phyloP scores from a whole-genome alignment of 1,284 basidiomycete species.

The Cutaneotrichosporon mucoides region DNA sequence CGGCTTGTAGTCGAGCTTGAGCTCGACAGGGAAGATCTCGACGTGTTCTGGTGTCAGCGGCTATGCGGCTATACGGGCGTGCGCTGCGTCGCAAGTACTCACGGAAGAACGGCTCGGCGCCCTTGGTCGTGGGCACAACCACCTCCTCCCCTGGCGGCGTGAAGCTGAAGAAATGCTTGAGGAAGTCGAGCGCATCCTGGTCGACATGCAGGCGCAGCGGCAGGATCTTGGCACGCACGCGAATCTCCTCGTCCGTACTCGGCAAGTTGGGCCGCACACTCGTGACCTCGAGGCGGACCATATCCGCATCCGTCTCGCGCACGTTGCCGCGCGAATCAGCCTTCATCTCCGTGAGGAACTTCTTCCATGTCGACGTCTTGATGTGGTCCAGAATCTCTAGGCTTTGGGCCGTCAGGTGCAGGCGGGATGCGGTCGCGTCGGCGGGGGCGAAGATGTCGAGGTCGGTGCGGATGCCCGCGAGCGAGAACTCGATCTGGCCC shows the following conservation, averaged over 20 bases:
- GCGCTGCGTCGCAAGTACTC: constrained; percentile 8
- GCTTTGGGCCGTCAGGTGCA: constrained; percentile 63
- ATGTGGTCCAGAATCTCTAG: constrained; percentile 94
- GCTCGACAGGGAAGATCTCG: constrained; percentile 59
- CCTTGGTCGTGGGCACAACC: constrained; percentile 22
- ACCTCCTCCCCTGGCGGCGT: constrained; percentile 56
- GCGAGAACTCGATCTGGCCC: constrained; percentile 76
- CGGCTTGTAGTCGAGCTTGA: constrained; percentile 98
- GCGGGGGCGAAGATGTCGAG: constrained; percentile 62
- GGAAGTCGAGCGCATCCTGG: constrained; percentile 95
- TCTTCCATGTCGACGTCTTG: constrained; percentile 97
- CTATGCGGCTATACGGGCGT: no score
- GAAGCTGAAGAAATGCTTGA: constrained; percentile 95
- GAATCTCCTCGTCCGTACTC: constrained; percentile 64
- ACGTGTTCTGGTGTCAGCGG: constrained; percentile 38
- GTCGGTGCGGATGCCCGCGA: constrained; percentile 64
- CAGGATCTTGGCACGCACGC: constrained; percentile 79
- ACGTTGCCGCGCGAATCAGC: constrained; percentile 77
- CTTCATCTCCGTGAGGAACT: constrained; percentile 82
- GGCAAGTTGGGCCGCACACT: constrained; percentile 64
- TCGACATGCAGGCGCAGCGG: constrained; percentile 92
- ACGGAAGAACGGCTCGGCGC: constrained; percentile 48
- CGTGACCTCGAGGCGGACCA: constrained; percentile 81
- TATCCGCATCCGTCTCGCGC: constrained; percentile 82
- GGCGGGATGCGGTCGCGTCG: constrained; percentile 59